A percentile compares a stretch with the other conserved stretches of the same genome.
phyloP scores from a whole-genome alignment of 345 rosid species.

The Camelina hispida region DNA sequence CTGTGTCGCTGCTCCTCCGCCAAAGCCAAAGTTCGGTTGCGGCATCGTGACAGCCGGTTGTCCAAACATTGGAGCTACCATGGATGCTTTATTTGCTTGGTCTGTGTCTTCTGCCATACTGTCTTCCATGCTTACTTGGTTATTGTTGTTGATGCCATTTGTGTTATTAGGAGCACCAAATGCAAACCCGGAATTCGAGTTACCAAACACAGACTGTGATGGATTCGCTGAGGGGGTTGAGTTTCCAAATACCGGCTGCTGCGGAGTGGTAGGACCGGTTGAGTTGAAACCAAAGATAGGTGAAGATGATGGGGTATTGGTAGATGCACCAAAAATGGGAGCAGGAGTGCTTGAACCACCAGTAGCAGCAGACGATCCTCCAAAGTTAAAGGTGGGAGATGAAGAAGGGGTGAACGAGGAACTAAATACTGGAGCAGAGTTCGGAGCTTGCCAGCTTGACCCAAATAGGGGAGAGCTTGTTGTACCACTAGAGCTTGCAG shows the following conservation, averaged over 20 bases:
- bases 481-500: constrained; percentile 55
- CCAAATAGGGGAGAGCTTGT: constrained; percentile 51
- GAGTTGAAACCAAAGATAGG: constrained; percentile 60
- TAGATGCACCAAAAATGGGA: constrained; percentile 57
- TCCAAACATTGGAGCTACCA: constrained; percentile 52
- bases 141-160: constrained; percentile 57
- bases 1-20: constrained; percentile 41
- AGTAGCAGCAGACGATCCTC: constrained; percentile 51
- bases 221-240: constrained; percentile 49
- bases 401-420: constrained; percentile 52
- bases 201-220: constrained; percentile 60
- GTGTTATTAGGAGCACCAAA: constrained; percentile 50
- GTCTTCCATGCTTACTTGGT: constrained; percentile 83
- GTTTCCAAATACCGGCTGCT: constrained; percentile 59
- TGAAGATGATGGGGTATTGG: constrained; percentile 49
- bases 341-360: constrained; percentile 43
- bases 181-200: constrained; percentile 49
- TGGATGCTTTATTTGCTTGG: constrained; percentile 54
- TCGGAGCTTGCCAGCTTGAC: constrained; percentile 62
- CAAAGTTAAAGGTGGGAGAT: constrained; percentile 55
- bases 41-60: constrained; percentile 54
- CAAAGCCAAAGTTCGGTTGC: constrained; percentile 49
- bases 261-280: constrained; percentile 50
- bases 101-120: constrained; percentile 97
- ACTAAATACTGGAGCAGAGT: constrained; percentile 50